phyloP scores from a whole-genome alignment of 257 asterid species.

The Paraleonurus japonicus region DNA sequence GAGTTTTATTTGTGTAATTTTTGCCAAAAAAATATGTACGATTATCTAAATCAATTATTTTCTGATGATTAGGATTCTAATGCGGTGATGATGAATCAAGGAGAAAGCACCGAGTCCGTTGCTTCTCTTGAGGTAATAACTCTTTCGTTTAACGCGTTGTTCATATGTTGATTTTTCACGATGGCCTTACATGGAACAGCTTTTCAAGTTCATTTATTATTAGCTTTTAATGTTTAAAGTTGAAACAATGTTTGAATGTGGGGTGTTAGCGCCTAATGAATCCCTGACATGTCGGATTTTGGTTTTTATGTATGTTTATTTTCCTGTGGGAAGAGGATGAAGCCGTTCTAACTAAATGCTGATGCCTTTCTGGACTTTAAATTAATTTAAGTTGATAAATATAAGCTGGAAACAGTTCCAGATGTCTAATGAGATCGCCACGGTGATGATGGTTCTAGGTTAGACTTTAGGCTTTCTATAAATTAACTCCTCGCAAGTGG shows the following conservation, averaged over 20 bases:
- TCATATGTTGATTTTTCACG: background rate
- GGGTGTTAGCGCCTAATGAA: background rate
- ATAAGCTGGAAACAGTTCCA: background rate
- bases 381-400: background rate
- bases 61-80: constrained; percentile 30
- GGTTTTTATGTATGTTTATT: background rate
- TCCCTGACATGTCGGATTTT: background rate
- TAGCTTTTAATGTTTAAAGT: background rate
- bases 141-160: background rate
- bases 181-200: constrained; percentile 15
- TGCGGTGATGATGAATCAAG: constrained; percentile 75
- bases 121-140: constrained; percentile 62
- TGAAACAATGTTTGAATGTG: constrained; percentile 4
- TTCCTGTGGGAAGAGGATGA: background rate
- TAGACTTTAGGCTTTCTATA: background rate
- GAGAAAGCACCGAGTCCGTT: constrained; percentile 51
- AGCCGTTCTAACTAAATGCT: background rate
- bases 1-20: constrained; percentile 15
- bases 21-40: background rate
- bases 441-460: background rate
- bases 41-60: background rate
- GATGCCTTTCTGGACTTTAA: background rate
- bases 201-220: background rate
- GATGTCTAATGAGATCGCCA: background rate
- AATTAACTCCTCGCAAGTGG: background rate